These are phyloP conservation scores for Acacia confusa DNA, from an alignment of 306 rosid genomes.

Conservation along the genomic window DNA sequence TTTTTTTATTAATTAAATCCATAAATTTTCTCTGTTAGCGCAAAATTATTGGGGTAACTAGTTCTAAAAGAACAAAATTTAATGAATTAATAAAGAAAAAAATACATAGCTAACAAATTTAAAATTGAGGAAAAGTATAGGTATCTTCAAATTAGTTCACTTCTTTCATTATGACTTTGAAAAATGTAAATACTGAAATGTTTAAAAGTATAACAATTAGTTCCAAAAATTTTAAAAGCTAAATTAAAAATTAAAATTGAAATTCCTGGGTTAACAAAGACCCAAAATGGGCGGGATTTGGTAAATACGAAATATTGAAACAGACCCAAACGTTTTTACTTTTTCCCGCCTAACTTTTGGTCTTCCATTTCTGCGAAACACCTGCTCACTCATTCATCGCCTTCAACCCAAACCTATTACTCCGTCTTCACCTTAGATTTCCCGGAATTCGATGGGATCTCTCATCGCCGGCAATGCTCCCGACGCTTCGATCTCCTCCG, in stretches of 20 bases:
- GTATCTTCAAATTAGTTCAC: no score
- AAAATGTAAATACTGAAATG: no score
- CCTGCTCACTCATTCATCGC: not conserved
- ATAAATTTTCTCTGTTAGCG: no score
- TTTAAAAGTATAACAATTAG: no score
- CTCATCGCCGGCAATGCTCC: conserved; percentile 7
- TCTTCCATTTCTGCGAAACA: not conserved
- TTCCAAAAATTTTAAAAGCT: no score
- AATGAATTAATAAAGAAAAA: no score
- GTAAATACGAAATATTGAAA: conserved; percentile 15
- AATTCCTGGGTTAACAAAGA: not conserved
- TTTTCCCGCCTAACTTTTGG: conserved; percentile 40
- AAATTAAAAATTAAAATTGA: no score
- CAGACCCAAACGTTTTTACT: conserved; percentile 28
- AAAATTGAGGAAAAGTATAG: no score
- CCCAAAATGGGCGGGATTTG: conserved; percentile 30
- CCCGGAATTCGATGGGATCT: conserved; percentile 1
- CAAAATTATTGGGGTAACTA: no score
- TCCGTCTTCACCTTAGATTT: not conserved
- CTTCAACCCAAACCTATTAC: not conserved
- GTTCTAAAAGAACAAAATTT: no score
- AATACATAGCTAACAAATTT: no score
- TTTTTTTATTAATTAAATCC: no score
- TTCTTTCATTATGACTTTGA: not conserved
- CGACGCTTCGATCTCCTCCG: not conserved